A percentile compares a stretch with the other conserved stretches of the same genome.
phyloP scores from a whole-genome alignment of 2,329 filamentous ascomycete species.

The Colletotrichum godetiae region DNA sequence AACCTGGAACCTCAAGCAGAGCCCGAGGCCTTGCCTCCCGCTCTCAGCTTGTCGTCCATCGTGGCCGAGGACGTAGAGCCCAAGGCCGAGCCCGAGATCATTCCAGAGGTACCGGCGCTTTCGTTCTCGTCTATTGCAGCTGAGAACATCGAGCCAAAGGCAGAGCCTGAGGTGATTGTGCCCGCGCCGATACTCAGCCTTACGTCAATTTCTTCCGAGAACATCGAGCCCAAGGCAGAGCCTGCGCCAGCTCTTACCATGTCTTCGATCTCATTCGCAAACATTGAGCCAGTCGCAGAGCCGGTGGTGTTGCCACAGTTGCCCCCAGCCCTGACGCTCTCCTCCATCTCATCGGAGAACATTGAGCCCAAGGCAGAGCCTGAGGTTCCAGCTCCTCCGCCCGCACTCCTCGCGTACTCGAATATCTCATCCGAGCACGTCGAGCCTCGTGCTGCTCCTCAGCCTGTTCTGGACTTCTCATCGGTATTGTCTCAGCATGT shows the following conservation, averaged over 20 bases:
- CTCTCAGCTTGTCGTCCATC: conserved; percentile 45
- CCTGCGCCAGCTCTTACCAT: conserved; percentile 43
- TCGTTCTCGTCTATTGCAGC: conserved; percentile 40
- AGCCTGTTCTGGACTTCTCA: conserved; percentile 49
- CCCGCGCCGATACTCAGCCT: conserved; percentile 48
- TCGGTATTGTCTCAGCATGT: conserved; percentile 48
- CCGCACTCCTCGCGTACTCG: conserved; percentile 48
- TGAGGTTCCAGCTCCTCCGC: conserved; percentile 37
- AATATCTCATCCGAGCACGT: conserved; percentile 56
- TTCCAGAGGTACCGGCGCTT: conserved; percentile 36
- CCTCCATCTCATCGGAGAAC: conserved; percentile 44
- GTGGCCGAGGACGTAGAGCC: conserved; percentile 46
- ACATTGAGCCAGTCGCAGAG: conserved; percentile 56
- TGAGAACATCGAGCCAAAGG: conserved; percentile 43
- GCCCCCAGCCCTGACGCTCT: conserved; percentile 47
- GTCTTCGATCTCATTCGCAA: conserved; percentile 47
- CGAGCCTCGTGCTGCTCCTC: conserved; percentile 45
- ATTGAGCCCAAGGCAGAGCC: conserved; percentile 48
- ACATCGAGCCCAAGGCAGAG: conserved; percentile 48
- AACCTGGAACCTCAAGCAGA: conserved; percentile 37
- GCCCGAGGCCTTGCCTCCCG: conserved; percentile 42
- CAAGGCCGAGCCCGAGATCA: conserved; percentile 38
- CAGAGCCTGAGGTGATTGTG: conserved; percentile 47
- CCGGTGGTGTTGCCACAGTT: conserved; percentile 44
- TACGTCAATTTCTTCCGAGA: conserved; percentile 45